These are phyloP conservation scores for Xylariomycetidae sp. DNA, from an alignment of 2,329 filamentous ascomycete species.

Conservation along the genomic window DNA sequence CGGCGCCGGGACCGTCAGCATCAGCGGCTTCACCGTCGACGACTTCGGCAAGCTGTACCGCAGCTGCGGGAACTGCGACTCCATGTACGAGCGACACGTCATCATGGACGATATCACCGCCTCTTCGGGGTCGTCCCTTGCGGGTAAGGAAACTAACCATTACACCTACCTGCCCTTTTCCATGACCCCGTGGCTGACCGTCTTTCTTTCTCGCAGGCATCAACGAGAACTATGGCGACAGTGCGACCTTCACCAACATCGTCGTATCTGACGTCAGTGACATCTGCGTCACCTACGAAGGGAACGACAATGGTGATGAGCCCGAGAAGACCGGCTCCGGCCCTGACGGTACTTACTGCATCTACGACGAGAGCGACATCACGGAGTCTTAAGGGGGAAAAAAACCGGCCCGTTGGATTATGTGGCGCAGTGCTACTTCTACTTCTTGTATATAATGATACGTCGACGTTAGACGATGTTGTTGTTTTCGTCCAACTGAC, in stretches of 20 bases:
- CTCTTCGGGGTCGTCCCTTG: slow-evolving; percentile 16
- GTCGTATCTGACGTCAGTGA: slow-evolving; percentile 7
- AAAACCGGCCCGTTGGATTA: neutral
- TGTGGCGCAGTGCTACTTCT: neutral
- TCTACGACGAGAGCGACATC: slow-evolving; percentile 8
- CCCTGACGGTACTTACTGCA: slow-evolving; percentile 11
- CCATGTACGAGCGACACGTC: slow-evolving; percentile 25
- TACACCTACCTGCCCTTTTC: neutral
- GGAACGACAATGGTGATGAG: slow-evolving; percentile 9
- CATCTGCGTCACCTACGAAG: slow-evolving; percentile 11
- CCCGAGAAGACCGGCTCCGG: slow-evolving; percentile 9
- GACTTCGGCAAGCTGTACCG: slow-evolving; percentile 42
- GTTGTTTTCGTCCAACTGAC: too few relatives aligned
- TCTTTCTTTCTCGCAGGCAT: slow-evolving; percentile 22
- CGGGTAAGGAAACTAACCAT: slow-evolving; percentile 1
- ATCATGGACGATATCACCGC: slow-evolving; percentile 29
- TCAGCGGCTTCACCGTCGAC: slow-evolving; percentile 29
- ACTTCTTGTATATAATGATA: neutral
- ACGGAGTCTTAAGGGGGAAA: neutral
- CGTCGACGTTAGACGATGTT: too few relatives aligned
- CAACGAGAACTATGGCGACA: slow-evolving; percentile 35
- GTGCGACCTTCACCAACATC: slow-evolving; percentile 18
- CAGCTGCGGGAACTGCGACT: slow-evolving; percentile 40
- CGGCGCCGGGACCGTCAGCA: slow-evolving; percentile 38
- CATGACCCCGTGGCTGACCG: neutral